Conservation (phyloP, 2,329 filamentous ascomycete genomes). For the Cladophialophora psammophila region DNA sequence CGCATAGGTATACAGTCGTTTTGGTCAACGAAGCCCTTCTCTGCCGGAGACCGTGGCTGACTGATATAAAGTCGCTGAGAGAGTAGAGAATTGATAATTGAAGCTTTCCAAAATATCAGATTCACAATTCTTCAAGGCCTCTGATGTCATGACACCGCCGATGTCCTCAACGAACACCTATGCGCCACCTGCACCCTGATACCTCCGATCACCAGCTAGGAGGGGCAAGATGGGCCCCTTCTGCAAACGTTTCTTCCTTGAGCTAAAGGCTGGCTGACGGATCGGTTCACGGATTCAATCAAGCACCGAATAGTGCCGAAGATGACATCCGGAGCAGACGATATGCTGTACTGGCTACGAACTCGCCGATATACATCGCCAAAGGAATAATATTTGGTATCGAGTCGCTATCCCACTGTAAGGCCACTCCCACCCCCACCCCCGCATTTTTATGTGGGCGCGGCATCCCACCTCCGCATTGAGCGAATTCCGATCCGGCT, state of each 20-base stretch:
- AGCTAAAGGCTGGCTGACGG: not conserved
- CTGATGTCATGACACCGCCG: not conserved
- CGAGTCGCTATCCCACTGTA: too few relatives aligned
- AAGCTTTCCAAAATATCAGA: not conserved
- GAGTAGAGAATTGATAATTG: not conserved
- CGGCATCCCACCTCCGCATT: constrained; percentile 3
- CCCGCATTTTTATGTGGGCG: not conserved
- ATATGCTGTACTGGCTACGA: not conserved
- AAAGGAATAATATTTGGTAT: too few relatives aligned
- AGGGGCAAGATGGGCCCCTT: not conserved
- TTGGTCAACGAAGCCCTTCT: not conserved
- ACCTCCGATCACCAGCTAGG: not conserved
- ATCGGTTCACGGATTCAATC: not conserved
- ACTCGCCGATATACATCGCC: too few relatives aligned
- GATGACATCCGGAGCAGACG: not conserved
- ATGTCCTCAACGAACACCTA: too few relatives aligned
- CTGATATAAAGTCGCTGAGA: not conserved
- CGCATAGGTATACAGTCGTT: not conserved
- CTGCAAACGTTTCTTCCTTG: not conserved
- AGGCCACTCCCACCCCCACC: not conserved
- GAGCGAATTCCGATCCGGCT: not conserved
- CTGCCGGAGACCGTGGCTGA: not conserved
- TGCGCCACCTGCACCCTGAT: too few relatives aligned
- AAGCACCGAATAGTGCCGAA: not conserved
- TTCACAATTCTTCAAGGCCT: not conserved